Evolutionary conservation across 2,329 filamentous ascomycete genomes (phyloP).

Genomic region (Nemania serpens): DNA sequence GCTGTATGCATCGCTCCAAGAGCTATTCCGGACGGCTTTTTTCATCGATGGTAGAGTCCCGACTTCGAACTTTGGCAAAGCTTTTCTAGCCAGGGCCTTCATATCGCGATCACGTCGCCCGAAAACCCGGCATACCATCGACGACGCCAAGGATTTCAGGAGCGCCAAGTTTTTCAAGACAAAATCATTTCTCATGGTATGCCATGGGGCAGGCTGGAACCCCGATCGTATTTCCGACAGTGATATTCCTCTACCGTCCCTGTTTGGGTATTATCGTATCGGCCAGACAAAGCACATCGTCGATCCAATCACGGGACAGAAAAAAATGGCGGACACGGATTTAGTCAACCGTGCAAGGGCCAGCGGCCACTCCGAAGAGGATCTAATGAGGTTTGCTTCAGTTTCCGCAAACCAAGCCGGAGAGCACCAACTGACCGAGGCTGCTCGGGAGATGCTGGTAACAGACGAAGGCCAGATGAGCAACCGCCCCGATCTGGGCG

Average conservation of each 20-base stretch:
- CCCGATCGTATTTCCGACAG: constrained; percentile 44
- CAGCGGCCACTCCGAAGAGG: constrained; percentile 26
- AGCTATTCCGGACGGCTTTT: constrained; percentile 36
- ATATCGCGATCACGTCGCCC: constrained; percentile 5
- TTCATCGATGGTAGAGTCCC: constrained; percentile 41
- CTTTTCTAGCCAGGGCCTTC: constrained; percentile 22
- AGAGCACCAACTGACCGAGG: constrained; percentile 1
- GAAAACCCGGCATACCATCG: neutral
- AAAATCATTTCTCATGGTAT: constrained; percentile 42
- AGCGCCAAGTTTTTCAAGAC: constrained; percentile 38
- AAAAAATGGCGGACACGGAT: constrained; percentile 37
- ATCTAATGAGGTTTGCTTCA: constrained; percentile 9
- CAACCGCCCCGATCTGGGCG: neutral
- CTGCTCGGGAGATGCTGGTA: constrained; percentile 1
- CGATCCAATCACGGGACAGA: constrained; percentile 39
- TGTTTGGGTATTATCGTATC: constrained; percentile 39
- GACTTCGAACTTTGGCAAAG: constrained; percentile 37
- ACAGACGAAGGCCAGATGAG: constrained; percentile 11
- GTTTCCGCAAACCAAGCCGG: neutral
- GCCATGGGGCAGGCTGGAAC: constrained; percentile 43
- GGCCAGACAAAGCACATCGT: constrained; percentile 31
- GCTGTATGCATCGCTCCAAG: constrained; percentile 40
- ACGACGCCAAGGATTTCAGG: constrained; percentile 27
- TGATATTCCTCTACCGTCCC: constrained; percentile 33
- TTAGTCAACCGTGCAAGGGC: constrained; percentile 36